Percentiles rank a stretch among this genome's conserved stretches.
phyloP scores from a whole-genome alignment of 2,329 filamentous ascomycete genomes.

The Ophiostoma sp. region DNA sequence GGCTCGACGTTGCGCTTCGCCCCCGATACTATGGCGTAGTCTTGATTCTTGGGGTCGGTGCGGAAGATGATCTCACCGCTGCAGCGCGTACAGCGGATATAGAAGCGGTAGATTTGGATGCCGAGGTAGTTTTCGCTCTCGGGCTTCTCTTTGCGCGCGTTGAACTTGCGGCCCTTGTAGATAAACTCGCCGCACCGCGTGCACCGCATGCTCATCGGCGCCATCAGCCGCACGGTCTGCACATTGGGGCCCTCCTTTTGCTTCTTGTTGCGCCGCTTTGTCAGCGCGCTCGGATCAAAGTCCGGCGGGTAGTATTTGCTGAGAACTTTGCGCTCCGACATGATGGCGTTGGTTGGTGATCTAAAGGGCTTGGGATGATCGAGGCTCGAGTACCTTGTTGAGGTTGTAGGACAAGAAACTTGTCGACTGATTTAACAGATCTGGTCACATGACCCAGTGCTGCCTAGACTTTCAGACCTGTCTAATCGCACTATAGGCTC shows the following conservation, averaged over 20 bases:
- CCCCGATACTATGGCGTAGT: constrained; percentile 67
- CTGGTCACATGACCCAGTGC: background rate
- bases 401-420: background rate
- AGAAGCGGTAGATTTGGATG: constrained; percentile 85
- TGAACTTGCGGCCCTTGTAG: constrained; percentile 74
- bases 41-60: constrained; percentile 91
- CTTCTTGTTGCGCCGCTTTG: constrained; percentile 52
- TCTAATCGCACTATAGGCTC: background rate
- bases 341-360: constrained; percentile 27
- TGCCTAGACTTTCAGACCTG: background rate
- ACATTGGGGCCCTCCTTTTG: constrained; percentile 62
- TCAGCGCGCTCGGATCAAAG: constrained; percentile 82
- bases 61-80: constrained; percentile 83
- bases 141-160: constrained; percentile 86
- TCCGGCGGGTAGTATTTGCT: constrained; percentile 54
- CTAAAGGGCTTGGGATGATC: background rate
- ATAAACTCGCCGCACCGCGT: constrained; percentile 33
- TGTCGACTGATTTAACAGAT: too few relatives aligned
- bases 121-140: constrained; percentile 76
- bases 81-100: constrained; percentile 84
- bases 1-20: constrained; percentile 91
- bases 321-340: constrained; percentile 43
- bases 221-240: constrained; percentile 86
- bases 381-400: background rate
- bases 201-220: constrained; percentile 77